Percentiles rank a stretch among this genome's conserved stretches.
Conservation (phyloP, 495 filamentous ascomycete genomes). For the Podospora pseudoanserina region DNA sequence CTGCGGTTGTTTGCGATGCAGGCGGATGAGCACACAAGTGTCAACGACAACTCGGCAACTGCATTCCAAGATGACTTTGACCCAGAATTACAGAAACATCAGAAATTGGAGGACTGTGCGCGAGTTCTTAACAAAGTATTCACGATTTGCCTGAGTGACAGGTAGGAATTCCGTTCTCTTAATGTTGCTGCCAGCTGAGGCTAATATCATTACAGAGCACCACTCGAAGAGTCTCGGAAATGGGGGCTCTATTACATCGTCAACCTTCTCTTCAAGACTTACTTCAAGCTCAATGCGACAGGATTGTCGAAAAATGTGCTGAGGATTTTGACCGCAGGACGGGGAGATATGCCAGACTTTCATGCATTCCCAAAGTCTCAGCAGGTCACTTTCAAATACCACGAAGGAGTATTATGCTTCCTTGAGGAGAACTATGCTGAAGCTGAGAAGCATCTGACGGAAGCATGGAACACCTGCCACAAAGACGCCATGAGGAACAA, state of each 20-base stretch:
- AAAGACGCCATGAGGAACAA: slow-evolving; percentile 66
- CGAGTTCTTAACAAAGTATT: slow-evolving; percentile 86
- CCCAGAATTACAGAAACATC: slow-evolving; percentile 64
- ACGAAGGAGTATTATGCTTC: slow-evolving; percentile 83
- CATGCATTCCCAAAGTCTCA: slow-evolving; percentile 78
- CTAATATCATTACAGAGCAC: slow-evolving; percentile 54
- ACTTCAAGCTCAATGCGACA: slow-evolving; percentile 90
- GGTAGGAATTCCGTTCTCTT: slow-evolving; percentile 51
- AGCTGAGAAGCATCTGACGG: slow-evolving; percentile 76
- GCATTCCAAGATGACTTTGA: slow-evolving; percentile 75
- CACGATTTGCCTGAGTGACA: slow-evolving; percentile 78
- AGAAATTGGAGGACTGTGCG: slow-evolving; percentile 84
- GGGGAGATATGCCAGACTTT: slow-evolving; percentile 71
- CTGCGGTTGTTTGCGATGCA: slow-evolving; percentile 82
- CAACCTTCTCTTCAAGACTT: slow-evolving; percentile 94
- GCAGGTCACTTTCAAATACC: slow-evolving; percentile 95
- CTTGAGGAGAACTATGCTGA: slow-evolving; percentile 85
- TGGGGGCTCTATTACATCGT: slow-evolving; percentile 94
- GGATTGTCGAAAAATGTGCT: slow-evolving; percentile 88
- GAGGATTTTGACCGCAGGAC: slow-evolving; percentile 70
- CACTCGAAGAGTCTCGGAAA: slow-evolving; percentile 86
- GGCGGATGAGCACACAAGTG: slow-evolving; percentile 63
- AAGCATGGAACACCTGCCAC: slow-evolving; percentile 75
- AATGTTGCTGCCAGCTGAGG: background rate
- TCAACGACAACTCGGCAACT: slow-evolving; percentile 35